Percentiles rank a stretch among this genome's conserved stretches.
These are phyloP conservation scores for Beauveria australis DNA, from an alignment of 2,329 filamentous ascomycete species.

Conservation along the genomic window DNA sequence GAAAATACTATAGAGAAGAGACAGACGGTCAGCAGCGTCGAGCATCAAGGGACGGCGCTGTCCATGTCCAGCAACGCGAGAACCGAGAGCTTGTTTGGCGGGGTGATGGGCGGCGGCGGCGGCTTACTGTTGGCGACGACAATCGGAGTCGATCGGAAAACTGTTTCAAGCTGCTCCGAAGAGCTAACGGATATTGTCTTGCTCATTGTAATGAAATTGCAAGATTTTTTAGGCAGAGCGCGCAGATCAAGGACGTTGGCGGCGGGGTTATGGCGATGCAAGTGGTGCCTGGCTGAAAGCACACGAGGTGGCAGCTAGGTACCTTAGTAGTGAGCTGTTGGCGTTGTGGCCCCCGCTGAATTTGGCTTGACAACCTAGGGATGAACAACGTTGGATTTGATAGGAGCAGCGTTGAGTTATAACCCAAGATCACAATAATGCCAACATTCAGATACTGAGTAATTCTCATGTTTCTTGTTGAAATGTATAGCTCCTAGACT, in stretches of 20 bases:
- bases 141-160: conserved; percentile 65
- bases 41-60: background rate
- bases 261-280: conserved; percentile 5
- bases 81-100: conserved; percentile 1
- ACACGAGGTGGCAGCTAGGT: background rate
- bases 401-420: too few species aligned
- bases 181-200: conserved; percentile 31
- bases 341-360: background rate
- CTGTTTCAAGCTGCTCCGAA: conserved; percentile 53
- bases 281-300: background rate
- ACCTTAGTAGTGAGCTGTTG: background rate
- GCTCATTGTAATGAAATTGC: conserved; percentile 14
- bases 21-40: background rate
- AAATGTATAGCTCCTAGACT: too few species aligned
- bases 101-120: conserved; percentile 12
- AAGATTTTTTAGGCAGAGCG: background rate
- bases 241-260: background rate
- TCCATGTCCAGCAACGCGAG: conserved; percentile 9
- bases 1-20: conserved; percentile 60
- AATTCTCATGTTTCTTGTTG: too few species aligned
- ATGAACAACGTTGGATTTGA: background rate
- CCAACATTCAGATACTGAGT: too few species aligned
- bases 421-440: too few species aligned
- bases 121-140: conserved; percentile 84
- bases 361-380: background rate